These are phyloP conservation scores for Metarhizium rileyi DNA, from an alignment of 2,329 filamentous ascomycete species.

Conservation along the genomic window DNA sequence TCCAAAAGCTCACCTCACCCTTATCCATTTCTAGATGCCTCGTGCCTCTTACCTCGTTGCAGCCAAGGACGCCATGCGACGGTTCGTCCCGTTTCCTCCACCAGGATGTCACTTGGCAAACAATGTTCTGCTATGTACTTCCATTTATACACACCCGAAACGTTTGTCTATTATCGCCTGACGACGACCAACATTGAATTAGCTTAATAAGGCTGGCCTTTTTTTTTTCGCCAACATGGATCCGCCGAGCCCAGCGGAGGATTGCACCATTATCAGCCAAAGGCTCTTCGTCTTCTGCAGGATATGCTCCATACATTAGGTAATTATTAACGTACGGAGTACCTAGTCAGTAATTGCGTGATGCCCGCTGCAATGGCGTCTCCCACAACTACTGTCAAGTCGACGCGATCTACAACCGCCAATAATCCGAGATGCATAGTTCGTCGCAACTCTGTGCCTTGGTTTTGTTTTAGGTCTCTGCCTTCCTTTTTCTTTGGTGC, in stretches of 20 bases:
- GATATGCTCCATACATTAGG: neutral
- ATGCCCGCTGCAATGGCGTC: neutral
- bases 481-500: no score
- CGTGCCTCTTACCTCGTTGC: no score
- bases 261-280: neutral
- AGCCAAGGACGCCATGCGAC: neutral
- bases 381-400: neutral
- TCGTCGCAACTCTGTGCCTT: no score
- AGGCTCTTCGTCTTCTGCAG: neutral
- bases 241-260: neutral
- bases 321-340: no score
- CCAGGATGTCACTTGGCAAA: no score
- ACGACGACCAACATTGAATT: no score
- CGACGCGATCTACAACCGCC: neutral
- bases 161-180: no score
- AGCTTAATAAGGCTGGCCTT: neutral
- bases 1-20: no score
- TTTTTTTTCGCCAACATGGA: neutral
- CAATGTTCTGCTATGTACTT: no score
- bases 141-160: no score
- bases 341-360: slow-evolving; percentile 1
- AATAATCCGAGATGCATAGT: neutral
- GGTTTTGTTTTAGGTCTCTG: no score
- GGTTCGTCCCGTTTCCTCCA: neutral
- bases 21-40: no score